Evolutionary conservation across 331 rosid genomes (phyloP).

Genomic region (Stylosanthes scabra): DNA sequence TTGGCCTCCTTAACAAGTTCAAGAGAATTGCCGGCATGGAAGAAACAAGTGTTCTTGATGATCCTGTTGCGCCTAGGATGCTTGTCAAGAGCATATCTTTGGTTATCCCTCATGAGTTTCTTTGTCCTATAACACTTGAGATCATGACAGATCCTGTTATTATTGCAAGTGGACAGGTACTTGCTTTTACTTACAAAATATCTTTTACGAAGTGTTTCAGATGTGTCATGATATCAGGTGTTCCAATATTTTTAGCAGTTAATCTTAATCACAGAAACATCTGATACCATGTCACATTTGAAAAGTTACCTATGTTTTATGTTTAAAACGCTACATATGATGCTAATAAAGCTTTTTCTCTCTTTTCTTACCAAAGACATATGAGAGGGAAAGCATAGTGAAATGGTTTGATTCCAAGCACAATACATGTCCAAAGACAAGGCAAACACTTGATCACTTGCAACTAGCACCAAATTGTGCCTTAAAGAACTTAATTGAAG

Average conservation of each 20-base stretch:
- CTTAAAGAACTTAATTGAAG: conserved; percentile 59
- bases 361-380: conserved; percentile 54
- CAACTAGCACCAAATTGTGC: conserved; percentile 70
- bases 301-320: too few relatives aligned
- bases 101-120: conserved; percentile 85
- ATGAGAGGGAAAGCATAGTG: conserved; percentile 83
- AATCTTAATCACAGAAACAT: too few relatives aligned
- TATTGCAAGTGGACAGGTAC: conserved; percentile 77
- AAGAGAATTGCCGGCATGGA: conserved; percentile 71
- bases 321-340: not conserved
- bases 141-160: conserved; percentile 85
- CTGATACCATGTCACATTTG: too few relatives aligned
- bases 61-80: conserved; percentile 55
- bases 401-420: conserved; percentile 74
- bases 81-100: conserved; percentile 63
- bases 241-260: too few relatives aligned
- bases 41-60: conserved; percentile 48
- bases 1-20: conserved; percentile 72
- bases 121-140: conserved; percentile 78
- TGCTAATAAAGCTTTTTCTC: not conserved
- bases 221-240: too few relatives aligned
- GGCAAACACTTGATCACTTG: conserved; percentile 62
- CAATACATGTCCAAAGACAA: conserved; percentile 76
- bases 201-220: too few relatives aligned
- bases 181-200: too few relatives aligned